Evolutionary conservation across 768 basidiomycete species (phyloP), one percentile per base, ranked within the genome.

Genomic region (Zangia roseola): DNA sequence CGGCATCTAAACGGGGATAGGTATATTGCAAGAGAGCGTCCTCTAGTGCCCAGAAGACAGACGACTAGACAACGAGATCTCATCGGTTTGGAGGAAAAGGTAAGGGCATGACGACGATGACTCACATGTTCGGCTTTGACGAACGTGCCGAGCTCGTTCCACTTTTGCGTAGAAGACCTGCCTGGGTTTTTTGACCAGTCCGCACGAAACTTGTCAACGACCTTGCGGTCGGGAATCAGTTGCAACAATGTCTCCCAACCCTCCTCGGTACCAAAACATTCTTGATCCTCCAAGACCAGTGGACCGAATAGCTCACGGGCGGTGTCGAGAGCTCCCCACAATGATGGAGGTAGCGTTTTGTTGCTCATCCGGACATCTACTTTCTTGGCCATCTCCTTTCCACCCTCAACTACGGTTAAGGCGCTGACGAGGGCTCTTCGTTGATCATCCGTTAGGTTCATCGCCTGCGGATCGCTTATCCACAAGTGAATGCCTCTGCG

Each of bases 401-500:
- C 83, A 6, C 87, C 84, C 52, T 86, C 84, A 40, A 95, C 72
- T 13, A 97, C 84, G 25, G 90, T 89, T 57, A 98, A 69, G 71
- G 86, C 97, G 14, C 77, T 81, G n/a, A 97, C 91, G 43, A 99
- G 71, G 0, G 92, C 81, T 63, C 80, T 84, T 21, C 97, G 76
- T 68, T 95, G 86, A 47, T 95, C 91, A 62, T 99, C 97, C 10
- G 90, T 94, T 40, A 98, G 76, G 46, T 79, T 84, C 75, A 97
- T 79, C 2, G 95, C 97, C 47, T 86, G 81, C 30, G 78, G 72
- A 68, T 99, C 97, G 3, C 89, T 91, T 54, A 99, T 84, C 97
- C 97, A 99, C 65, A 93, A 77, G 75, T 99, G 97, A 57, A 99
- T 99, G 45, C 97, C 97, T 70, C 97, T 88, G 30, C 97, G 87